Base-by-base conservation (phyloP, 352 stramenopile genomes). In the Pelagophyceae sp. region DNA sequence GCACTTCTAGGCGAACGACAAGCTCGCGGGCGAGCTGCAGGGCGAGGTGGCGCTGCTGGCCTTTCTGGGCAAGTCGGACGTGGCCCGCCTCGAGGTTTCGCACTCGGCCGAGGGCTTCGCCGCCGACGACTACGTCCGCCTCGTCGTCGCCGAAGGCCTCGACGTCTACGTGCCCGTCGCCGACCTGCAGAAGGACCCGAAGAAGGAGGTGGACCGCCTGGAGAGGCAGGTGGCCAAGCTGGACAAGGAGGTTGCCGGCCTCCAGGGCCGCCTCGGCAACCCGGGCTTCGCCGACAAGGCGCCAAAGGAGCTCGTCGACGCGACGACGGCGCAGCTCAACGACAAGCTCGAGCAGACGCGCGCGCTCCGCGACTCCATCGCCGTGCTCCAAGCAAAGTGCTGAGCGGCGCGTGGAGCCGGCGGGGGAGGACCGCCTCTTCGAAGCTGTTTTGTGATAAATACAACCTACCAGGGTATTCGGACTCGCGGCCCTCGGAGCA, bases 131-230 rank as follows among this genome's bases (percentile, higher is more conserved):
- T 81, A 72, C n/a, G 84, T 88, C 29, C 85, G 88, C 70, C 75
- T 92, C 31, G 86, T 92, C 35, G 82, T 90, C 31, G 85, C 90
- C 81, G 89, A 92, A 63, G 88, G 88, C 25, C 83, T 92, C 20
- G 89, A 94, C 77, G 87, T 83, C 0, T 93, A 87, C 75, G 78
- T 94, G n/a, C 89, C 89, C 33, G 75, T 91, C 33, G 86, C 86
- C 54, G 88, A 86, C 38, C 72, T 91, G 3, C 87, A 92, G 54
- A 79, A 84, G 25, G 90, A 94, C 80, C 80, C 83, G 51, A 86
- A 86, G 76, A 93, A 94, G 78, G 89, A 93, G 80, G 82, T 81
- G 51, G 78, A 83, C 35, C 76, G 87, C 60, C 78, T 93, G 27
- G 77, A 82, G 37, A 92, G 92, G 78, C 88, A 93, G 81, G 80